Evolutionary conservation across 768 basidiomycete genomes (phyloP), one percentile per base, ranked within the genome.

Genomic region (Termitomyces sp.): DNA sequence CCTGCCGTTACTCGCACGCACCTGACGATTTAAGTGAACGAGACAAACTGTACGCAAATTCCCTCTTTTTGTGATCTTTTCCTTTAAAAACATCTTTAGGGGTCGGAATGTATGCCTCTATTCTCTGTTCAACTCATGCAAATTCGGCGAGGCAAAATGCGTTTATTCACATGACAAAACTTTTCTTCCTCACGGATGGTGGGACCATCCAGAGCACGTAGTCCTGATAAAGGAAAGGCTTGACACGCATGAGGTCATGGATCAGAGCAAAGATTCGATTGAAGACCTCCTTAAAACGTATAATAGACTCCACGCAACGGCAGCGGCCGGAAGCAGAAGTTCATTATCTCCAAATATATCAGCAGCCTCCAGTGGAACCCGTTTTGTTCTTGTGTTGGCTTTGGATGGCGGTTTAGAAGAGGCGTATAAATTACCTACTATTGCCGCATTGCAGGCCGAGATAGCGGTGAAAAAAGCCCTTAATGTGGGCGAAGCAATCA

Each of bases 101-200:
- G 66, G 64, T 20, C 61, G 59, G 22, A 67, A 77, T 49, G 74
- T 77, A 0, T 77, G 76, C 61, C 65, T 71, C 13, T 72, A 71
- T 59, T 68, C 68, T 61, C 67, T 77, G 9, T 63, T 77, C 30
- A 69, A 65, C 18, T 59, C 60, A 1, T 77, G 76, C 64, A 72
- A 70, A 45, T 74, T 70, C 57, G 74, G 72, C 8, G 65, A 66
- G 9, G 51, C 60, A 13, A 71, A 69, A 63, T 85, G 82, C 60
- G 72, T 72, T 6, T 84, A 84, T 61, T 68, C 76, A 11, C 83
- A 85, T 62, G 72, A 76, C 24, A 76, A 71, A 52, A 67, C 67
- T 5, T 77, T 74, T 55, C 74, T 85, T 5, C 74, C 75, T 33
- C 64, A 59, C 24, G 76, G 81, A 1, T 83, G 81, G 81, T 84